A percentile compares a stretch with the other conserved stretches of the same genome.
These are phyloP conservation scores for Teratosphaeria gauchensis DNA, from an alignment of 2,329 filamentous ascomycete species.

Conservation along the genomic window DNA sequence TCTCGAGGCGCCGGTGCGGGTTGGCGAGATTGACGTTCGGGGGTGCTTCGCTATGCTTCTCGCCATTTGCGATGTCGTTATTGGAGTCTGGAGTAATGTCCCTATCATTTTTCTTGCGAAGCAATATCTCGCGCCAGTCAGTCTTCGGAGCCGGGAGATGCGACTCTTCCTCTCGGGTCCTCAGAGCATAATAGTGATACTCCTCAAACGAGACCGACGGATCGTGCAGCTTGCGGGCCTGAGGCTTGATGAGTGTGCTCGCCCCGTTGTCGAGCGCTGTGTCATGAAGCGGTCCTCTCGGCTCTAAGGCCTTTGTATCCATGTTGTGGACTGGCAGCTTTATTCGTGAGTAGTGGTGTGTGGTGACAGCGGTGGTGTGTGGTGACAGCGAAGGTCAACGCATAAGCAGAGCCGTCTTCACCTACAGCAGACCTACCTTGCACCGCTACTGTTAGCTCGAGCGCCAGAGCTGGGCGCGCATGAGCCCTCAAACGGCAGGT, in stretches of 20 bases:
- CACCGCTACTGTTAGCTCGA: background rate
- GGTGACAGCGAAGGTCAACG: background rate
- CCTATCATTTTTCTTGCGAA: background rate
- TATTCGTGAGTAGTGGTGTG: background rate
- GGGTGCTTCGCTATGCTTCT: background rate
- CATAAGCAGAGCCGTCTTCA: background rate
- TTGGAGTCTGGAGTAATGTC: constrained; percentile 1
- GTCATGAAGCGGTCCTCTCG: background rate
- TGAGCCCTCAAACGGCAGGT: background rate
- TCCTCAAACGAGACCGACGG: constrained; percentile 16
- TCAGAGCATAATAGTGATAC: constrained; percentile 18
- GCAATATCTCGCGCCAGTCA: constrained; percentile 9
- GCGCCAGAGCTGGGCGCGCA: background rate
- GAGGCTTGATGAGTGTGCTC: constrained; percentile 15
- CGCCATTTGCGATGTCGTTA: background rate
- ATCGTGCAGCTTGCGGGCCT: constrained; percentile 21
- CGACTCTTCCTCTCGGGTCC: constrained; percentile 14
- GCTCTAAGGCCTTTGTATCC: background rate
- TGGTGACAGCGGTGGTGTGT: background rate
- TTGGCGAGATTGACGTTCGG: constrained; percentile 9
- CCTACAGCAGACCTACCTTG: too few relatives aligned
- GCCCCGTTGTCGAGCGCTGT: background rate
- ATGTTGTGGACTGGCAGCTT: background rate
- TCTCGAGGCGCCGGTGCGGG: constrained; percentile 6
- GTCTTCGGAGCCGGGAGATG: constrained; percentile 8